Evolutionary conservation across 2,329 filamentous ascomycete genomes (phyloP).

Genomic region (Alternaria angustiovoidea): DNA sequence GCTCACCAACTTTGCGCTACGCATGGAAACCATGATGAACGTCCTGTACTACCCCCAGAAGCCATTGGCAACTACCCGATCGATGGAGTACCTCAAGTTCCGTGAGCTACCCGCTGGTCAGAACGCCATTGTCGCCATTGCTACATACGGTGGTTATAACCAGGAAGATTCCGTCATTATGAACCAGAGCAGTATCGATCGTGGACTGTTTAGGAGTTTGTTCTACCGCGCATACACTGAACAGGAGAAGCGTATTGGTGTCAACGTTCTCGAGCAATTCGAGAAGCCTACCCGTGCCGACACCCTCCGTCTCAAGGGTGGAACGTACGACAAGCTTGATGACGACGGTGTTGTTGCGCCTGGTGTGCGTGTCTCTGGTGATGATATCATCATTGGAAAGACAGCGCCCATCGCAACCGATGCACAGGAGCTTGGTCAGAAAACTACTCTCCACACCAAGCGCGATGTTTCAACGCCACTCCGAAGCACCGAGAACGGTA

Average conservation of each 20-base stretch:
- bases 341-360: constrained; percentile 95
- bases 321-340: constrained; percentile 96
- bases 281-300: constrained; percentile 92
- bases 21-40: constrained; percentile 99
- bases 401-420: constrained; percentile 94
- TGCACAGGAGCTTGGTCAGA: constrained; percentile 89
- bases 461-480: constrained; percentile 95
- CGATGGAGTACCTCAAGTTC: constrained; percentile 99
- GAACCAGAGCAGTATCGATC: constrained; percentile 99
- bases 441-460: constrained; percentile 89
- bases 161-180: constrained; percentile 99
- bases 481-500: constrained; percentile 94
- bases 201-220: constrained; percentile 93
- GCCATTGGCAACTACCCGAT: constrained; percentile 91
- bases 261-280: constrained; percentile 91
- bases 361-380: constrained; percentile 92
- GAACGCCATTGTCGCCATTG: constrained; percentile 97
- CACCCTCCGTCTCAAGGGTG: constrained; percentile 90
- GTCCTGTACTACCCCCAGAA: constrained; percentile 99
- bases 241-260: constrained; percentile 93
- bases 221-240: constrained; percentile 99
- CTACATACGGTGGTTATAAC: constrained; percentile 98
- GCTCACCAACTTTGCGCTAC: constrained; percentile 93
- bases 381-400: constrained; percentile 99
- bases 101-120: constrained; percentile 95